Base-by-base conservation (phyloP, 306 rosid species). In the Vachellia collinsii region DNA sequence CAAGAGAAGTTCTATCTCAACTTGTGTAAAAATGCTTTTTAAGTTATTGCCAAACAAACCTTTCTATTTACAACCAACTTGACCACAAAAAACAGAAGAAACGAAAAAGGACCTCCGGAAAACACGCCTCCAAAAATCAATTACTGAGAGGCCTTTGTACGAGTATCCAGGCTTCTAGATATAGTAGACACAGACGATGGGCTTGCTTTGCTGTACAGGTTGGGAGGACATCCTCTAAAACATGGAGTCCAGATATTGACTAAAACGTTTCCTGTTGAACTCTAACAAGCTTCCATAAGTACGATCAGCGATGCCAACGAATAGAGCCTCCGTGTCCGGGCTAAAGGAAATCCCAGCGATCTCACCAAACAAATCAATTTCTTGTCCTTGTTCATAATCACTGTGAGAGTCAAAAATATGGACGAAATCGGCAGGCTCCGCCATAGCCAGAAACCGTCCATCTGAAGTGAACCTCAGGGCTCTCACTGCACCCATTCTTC, bases 371-470 rank as follows among this genome's bases (percentile, higher is more conserved):
- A 95, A 50, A 80, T 93, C 99, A 0, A 95, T 90, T 83, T 95
- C 98, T 78, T 95, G 98, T 42, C 72, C 85, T 68, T 85, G 86
- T 19, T 16, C 25, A 37, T 91, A 95, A 39, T 92, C 97, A 2
- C 85, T 80, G 22, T 71, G 84, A 0, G 94, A 70, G 71, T 91
- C 97, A 10, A 88, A 84, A 50, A 93, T 67, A 77, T 93, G 97
- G 53, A 93, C 94, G 10, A 93, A 95, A 83, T 95, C 98, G 1
- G 99, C 99, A 5, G 99, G 97, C 78, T 95, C 99, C 7, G 99
- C 99, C 85, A 86, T 90, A 20, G 96, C 93, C 84, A 95, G 29
- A 81, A 91, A 95, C 77, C 83, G 86, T 37, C 99, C 99, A 53
- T 91, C 93, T 0, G 88, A 80, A 51, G 90, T 84, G 87, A 93